phyloP scores from a whole-genome alignment of 225 moss, liverwort and hornwort genomes.

The Bryum argenteum region DNA sequence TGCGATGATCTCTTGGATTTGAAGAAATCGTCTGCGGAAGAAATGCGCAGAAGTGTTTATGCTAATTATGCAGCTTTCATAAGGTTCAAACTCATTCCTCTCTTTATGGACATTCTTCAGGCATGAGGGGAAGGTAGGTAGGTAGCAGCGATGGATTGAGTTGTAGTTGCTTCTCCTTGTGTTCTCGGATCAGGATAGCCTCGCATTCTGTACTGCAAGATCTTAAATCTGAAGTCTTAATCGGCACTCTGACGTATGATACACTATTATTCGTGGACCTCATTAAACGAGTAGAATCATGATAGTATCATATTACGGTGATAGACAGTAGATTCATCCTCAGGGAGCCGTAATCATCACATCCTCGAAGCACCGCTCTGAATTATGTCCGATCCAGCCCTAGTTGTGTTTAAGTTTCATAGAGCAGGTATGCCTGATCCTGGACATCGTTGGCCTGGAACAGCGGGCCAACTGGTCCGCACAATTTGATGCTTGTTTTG shows the following conservation, averaged over 20 bases:
- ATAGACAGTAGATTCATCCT: background rate
- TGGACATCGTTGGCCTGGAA: conserved; percentile 13
- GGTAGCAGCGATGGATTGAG: conserved; percentile 2
- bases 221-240: background rate
- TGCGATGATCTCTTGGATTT: conserved; percentile 88
- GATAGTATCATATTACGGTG: background rate
- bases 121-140: background rate
- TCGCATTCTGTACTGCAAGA: conserved; percentile 10
- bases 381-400: conserved; percentile 4
- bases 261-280: background rate
- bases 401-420: background rate
- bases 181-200: background rate
- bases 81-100: conserved; percentile 44
- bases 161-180: conserved; percentile 22
- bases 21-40: conserved; percentile 96
- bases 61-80: conserved; percentile 98
- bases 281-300: background rate
- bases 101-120: background rate
- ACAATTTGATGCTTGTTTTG: background rate
- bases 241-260: background rate
- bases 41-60: conserved; percentile 97
- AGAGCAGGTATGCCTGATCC: conserved; percentile 7
- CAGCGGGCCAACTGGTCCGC: background rate
- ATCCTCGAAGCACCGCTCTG: conserved; percentile 10
- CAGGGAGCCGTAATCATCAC: conserved; percentile 12